phyloP scores from a whole-genome alignment of 1,284 basidiomycete species.

The Apiotrichum domesticum region DNA sequence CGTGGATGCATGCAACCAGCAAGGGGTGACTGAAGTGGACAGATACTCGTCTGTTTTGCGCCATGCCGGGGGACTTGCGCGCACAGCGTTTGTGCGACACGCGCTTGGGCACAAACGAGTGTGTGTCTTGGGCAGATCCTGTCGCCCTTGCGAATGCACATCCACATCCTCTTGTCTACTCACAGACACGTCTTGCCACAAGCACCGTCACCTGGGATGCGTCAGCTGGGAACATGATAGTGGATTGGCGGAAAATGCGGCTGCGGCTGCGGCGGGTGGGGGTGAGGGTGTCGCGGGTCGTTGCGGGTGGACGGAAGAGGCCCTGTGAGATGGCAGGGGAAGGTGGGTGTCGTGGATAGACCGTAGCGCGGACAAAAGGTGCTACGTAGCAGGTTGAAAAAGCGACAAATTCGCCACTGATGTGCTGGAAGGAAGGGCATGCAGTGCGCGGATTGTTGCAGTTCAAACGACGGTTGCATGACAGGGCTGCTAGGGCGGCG shows the following conservation, averaged over 20 bases:
- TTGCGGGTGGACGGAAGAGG: neutral
- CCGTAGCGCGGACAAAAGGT: no score
- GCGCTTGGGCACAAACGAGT: no score
- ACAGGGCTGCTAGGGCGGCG: no score
- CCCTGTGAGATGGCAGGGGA: no score
- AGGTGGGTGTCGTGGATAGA: neutral
- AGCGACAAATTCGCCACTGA: neutral
- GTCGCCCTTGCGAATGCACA: neutral
- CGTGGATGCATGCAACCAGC: no score
- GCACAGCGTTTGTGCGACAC: no score
- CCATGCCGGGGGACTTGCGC: no score
- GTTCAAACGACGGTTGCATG: no score
- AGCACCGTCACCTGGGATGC: slow-evolving; percentile 48
- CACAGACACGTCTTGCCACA: slow-evolving; percentile 55
- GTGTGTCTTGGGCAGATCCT: neutral
- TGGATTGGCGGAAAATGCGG: neutral
- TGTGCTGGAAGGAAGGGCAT: neutral
- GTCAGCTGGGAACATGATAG: slow-evolving; percentile 5
- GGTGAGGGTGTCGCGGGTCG: neutral
- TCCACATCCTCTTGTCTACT: slow-evolving; percentile 12
- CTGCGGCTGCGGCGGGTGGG: neutral
- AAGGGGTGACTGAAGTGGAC: no score
- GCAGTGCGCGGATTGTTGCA: no score
- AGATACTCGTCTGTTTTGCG: no score
- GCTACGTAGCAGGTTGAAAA: no score